Evolutionary conservation across 2,329 filamentous ascomycete genomes (phyloP), one percentile per base, ranked within the genome.

Genomic region (Colletotrichum lini): DNA sequence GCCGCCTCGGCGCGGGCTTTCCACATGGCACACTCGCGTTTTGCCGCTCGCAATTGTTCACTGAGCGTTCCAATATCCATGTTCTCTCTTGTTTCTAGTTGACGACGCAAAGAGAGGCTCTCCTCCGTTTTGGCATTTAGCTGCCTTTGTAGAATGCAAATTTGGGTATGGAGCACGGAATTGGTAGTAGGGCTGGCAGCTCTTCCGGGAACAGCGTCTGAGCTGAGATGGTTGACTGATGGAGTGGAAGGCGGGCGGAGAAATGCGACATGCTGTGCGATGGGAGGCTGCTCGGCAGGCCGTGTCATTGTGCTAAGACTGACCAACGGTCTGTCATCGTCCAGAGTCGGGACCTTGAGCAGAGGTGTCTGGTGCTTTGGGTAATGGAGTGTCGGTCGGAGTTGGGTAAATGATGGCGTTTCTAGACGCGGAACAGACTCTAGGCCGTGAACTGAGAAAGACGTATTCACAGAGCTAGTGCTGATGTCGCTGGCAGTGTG

Each of bases 1-100:
- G 89, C 89, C 4, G 83, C 81, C 75, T 89, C 84, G 0, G 90
- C 90, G 42, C 88, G 82, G 42, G 82, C 83, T 73, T 82, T 86
- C 90, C 90, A 92, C 72, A 80, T 82, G 40, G 80, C 75, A 44
- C 81, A 77, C 57, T 88, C 85, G 44, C 79, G 77, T 61, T 82
- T 83, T 4, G 82, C 78, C 23, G 80, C 79, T 23, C 84, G 78
- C 54, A 91, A 75, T 73, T 88, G 82, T 73, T 88, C 84, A 64
- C 83, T 84, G 64, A 90, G 75, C 5, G 81, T 82, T 1, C 84
- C 84, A 18, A 86, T 76, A 53, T 86, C 84, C 52, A 82, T 76
- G 47, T 82, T 80, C 50, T 82, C 80, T 52, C 83, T 80, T 18
- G 84, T 78, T 59, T 86, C 84, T 2, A 90, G 75, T 65, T 85